These are phyloP conservation scores for Chenopodium berlandieri DNA, from an alignment of 148 eudicot genomes.

Conservation along the genomic window DNA sequence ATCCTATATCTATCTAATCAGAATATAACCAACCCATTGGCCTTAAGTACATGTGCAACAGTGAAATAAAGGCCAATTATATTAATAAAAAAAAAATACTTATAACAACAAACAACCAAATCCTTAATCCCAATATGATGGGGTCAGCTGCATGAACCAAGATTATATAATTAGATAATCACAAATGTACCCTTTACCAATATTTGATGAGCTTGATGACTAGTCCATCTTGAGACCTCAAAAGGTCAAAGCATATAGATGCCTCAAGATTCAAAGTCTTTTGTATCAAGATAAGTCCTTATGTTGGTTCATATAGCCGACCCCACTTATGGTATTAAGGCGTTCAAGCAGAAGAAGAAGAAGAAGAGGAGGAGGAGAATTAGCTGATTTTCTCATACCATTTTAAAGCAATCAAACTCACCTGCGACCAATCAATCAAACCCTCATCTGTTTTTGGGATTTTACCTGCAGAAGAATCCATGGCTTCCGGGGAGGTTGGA, in stretches of 20 bases:
- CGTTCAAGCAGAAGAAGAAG: too few species aligned
- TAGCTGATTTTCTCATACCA: not conserved
- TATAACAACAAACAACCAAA: too few species aligned
- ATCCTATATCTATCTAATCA: not conserved
- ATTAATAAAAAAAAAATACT: too few species aligned
- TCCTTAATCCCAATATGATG: too few species aligned
- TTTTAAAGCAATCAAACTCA: conserved; percentile 26
- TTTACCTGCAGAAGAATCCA: conserved; percentile 51
- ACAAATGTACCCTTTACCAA: too few species aligned
- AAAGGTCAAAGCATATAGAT: not conserved
- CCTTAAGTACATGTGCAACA: not conserved
- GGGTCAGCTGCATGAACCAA: too few species aligned
- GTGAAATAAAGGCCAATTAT: not conserved
- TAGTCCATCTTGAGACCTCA: not conserved
- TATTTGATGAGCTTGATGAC: not conserved
- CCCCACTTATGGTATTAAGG: too few species aligned
- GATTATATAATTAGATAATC: too few species aligned
- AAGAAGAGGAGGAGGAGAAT: not conserved
- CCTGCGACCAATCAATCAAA: conserved; percentile 94
- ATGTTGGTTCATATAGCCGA: too few species aligned
- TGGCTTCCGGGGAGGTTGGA: conserved; percentile 67
- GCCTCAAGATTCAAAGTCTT: too few species aligned
- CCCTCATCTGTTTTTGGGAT: conserved; percentile 77
- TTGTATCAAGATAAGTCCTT: too few species aligned
- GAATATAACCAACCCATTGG: not conserved